Percentiles rank a stretch among this genome's conserved stretches.
These are phyloP conservation scores for Helianthus tuberosus DNA, from an alignment of 129 eudicot species.

Conservation along the genomic window DNA sequence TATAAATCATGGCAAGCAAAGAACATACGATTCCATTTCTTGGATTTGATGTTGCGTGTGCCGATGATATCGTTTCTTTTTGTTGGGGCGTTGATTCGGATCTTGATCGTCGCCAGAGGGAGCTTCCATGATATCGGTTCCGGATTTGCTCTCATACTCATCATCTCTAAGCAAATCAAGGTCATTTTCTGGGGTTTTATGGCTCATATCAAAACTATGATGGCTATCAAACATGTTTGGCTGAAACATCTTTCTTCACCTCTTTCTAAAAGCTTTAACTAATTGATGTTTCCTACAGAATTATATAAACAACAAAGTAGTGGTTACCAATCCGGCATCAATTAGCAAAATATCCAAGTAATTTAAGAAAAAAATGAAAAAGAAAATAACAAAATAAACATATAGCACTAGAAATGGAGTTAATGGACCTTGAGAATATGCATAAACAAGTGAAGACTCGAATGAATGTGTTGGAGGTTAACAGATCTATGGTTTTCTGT, in stretches of 20 bases:
- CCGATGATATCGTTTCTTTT: constrained; percentile 97
- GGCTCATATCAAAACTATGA: constrained; percentile 56
- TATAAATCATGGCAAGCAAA: not conserved
- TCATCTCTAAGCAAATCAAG: constrained; percentile 80
- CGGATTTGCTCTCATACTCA: constrained; percentile 90
- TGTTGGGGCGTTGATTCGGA: constrained; percentile 86
- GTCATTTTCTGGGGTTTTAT: constrained; percentile 73
- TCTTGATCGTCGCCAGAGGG: constrained; percentile 94
- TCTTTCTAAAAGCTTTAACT: constrained; percentile 5
- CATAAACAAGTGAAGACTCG: constrained; percentile 5
- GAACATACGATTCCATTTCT: constrained; percentile 88
- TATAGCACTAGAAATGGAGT: constrained; percentile 18
- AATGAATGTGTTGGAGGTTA: constrained; percentile 21
- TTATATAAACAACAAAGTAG: constrained; percentile 19
- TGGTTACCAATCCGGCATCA: constrained; percentile 5
- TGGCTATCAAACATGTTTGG: constrained; percentile 90
- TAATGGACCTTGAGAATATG: constrained; percentile 14
- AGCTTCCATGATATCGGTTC: constrained; percentile 88
- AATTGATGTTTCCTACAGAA: constrained; percentile 14
- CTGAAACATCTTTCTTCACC: constrained; percentile 64
- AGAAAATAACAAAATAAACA: not conserved
- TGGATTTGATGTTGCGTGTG: constrained; percentile 97
- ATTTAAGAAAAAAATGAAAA: not conserved
- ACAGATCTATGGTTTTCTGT: constrained; percentile 37
- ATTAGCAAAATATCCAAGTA: not conserved